Evolutionary conservation across 805 yeast species (phyloP).

Genomic region (Maudiozyma barnettii): DNA sequence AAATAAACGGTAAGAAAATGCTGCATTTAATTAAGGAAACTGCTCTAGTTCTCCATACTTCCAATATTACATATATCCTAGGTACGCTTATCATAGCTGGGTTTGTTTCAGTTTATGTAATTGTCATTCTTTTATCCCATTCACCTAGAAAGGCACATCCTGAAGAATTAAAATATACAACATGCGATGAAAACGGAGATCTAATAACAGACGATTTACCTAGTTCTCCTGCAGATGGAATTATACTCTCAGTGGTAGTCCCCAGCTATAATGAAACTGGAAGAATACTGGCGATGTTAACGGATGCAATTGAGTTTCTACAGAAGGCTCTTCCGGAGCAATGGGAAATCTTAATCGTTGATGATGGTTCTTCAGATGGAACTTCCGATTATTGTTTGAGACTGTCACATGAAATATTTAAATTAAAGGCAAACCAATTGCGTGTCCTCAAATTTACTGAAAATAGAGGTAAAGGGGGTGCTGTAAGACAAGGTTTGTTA

Average conservation of each 20-base stretch:
- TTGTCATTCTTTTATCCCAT: slow-evolving; percentile 47
- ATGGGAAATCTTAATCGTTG: slow-evolving; percentile 72
- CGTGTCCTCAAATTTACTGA: slow-evolving; percentile 59
- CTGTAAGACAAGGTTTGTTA: slow-evolving; percentile 87
- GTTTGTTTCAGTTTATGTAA: slow-evolving; percentile 28
- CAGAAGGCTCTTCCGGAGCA: slow-evolving; percentile 26
- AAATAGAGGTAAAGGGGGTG: slow-evolving; percentile 95
- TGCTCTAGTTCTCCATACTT: neutral
- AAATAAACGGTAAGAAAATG: neutral
- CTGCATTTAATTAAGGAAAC: neutral
- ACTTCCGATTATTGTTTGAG: slow-evolving; percentile 64
- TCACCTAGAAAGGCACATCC: slow-evolving; percentile 46
- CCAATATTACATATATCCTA: neutral
- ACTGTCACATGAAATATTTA: slow-evolving; percentile 39
- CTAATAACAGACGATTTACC: slow-evolving; percentile 26
- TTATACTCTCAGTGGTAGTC: slow-evolving; percentile 66
- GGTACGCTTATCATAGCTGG: slow-evolving; percentile 3
- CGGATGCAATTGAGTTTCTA: slow-evolving; percentile 55
- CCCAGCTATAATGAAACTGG: slow-evolving; percentile 89
- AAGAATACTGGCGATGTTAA: slow-evolving; percentile 62
- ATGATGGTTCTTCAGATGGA: slow-evolving; percentile 83
- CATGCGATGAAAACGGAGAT: slow-evolving; percentile 33
- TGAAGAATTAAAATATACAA: slow-evolving; percentile 45
- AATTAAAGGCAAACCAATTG: slow-evolving; percentile 47
- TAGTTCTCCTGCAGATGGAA: slow-evolving; percentile 25